Percentiles rank a stretch among this genome's conserved stretches.
These are phyloP conservation scores for Malassezia caprae DNA, from an alignment of 1,284 basidiomycete species.

Conservation along the genomic window DNA sequence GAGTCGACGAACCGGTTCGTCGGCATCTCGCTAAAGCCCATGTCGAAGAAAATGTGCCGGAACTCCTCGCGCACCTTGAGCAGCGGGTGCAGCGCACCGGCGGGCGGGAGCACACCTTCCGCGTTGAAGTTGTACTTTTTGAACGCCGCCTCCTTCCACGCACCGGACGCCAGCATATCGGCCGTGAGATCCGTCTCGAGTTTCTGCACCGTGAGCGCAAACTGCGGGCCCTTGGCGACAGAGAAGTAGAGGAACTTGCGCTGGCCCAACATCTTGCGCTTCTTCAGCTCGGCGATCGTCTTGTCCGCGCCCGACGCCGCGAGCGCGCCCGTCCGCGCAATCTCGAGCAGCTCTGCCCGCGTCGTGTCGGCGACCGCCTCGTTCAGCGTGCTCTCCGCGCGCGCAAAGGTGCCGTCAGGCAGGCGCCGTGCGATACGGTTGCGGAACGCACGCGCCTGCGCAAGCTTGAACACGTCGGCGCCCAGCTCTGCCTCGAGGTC, in stretches of 20 bases:
- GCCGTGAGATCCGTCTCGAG: constrained; percentile 94
- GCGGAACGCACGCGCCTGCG: constrained; percentile 91
- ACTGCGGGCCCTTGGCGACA: constrained; percentile 72
- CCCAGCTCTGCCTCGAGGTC: constrained; percentile 38
- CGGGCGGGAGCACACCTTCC: constrained; percentile 73
- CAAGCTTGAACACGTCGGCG: constrained; percentile 50
- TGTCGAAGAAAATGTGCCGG: constrained; percentile 94
- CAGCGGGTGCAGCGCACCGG: constrained; percentile 87
- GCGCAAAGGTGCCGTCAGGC: constrained; percentile 72
- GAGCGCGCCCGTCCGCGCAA: constrained; percentile 63
- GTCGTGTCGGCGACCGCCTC: constrained; percentile 31
- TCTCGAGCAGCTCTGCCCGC: constrained; percentile 63
- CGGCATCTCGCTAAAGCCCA: constrained; percentile 99
- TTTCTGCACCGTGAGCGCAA: constrained; percentile 85
- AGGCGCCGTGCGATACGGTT: constrained; percentile 94
- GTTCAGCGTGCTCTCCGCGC: constrained; percentile 51
- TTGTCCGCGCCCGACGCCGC: constrained; percentile 59
- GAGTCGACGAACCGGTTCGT: constrained; percentile 96
- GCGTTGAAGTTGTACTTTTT: constrained; percentile 99
- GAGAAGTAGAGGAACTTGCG: constrained; percentile 85
- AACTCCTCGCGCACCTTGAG: constrained; percentile 98
- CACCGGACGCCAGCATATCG: constrained; percentile 72
- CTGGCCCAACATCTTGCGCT: constrained; percentile 66
- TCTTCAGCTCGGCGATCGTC: constrained; percentile 57
- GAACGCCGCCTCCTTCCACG: constrained; percentile 53